Evolutionary conservation across 2,329 filamentous ascomycete species (phyloP), one percentile per base, ranked within the genome.

Genomic region (Fusarium pseudonygamai): DNA sequence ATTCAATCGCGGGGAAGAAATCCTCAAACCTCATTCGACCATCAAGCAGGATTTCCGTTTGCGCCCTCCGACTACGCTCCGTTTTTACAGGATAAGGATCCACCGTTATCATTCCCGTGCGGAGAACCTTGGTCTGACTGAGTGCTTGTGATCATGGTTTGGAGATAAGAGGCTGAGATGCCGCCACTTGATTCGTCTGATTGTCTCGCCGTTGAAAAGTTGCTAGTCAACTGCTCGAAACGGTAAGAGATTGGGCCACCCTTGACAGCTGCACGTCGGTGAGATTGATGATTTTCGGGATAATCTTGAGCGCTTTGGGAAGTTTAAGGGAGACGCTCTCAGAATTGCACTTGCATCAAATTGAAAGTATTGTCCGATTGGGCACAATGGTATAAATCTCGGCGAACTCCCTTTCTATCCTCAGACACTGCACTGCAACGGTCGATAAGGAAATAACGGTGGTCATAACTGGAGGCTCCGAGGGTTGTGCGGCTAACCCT

Each of bases 141-240:
- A 34, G n/a, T 28, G 52, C 60, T 47, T 63, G 42, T 58, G 40
- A 63, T 43, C 6, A 20, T 15, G 24, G 6, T 11, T n/a, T 24
- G 24, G 13, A 63, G 60, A 67, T 67, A 65, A 67, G 36, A 52
- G 32, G 36, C 50, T 45, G 26, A 18, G 8, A 57, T n/a, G 2
- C 13, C 5, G 16, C 3, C 40, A 22, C 12, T 13, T 55, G 12
- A 66, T 65, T 67, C 49, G 64, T 22, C 42, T 39, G 20, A 39
- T 45, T 26, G 24, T 30, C 42, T 9, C 6, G 6, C 1, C 2
- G 30, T 18, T 0, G 18, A 65, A 66, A 66, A 57, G 1, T 7
- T 66, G 64, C 64, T 66, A 65, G 64, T 65, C 0, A 65, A 65
- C 64, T 67, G 20, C 64, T 46, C 4, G 26, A 67, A 65, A 6